Evolutionary conservation across 257 asterid species (phyloP).

Genomic region (Solanum rostratum): DNA sequence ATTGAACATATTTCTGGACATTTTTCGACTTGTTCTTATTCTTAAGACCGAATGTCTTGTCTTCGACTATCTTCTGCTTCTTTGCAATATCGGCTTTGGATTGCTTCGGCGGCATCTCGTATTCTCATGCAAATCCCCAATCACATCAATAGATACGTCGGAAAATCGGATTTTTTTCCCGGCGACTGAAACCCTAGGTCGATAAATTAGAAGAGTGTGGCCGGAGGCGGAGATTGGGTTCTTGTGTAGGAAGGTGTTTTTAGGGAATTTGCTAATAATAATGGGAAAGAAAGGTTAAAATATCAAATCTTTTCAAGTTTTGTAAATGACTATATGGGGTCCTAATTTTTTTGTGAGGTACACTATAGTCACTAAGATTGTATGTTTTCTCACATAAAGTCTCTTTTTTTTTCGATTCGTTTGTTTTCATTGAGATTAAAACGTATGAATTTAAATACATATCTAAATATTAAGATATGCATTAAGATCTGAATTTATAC

Average conservation of each 20-base stretch:
- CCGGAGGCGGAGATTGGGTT: slow-evolving; percentile 1
- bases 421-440: no score
- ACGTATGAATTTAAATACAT: no score
- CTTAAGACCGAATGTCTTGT: slow-evolving; percentile 97
- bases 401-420: no score
- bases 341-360: neutral
- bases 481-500: no score
- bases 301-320: neutral
- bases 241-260: neutral
- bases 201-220: neutral
- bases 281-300: neutral
- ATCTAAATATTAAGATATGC: no score
- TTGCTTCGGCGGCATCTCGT: slow-evolving; percentile 77
- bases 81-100: slow-evolving; percentile 77
- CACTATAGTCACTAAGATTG: neutral
- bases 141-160: neutral
- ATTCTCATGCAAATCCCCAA: slow-evolving; percentile 8
- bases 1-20: slow-evolving; percentile 93
- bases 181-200: neutral
- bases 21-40: slow-evolving; percentile 86
- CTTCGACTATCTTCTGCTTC: slow-evolving; percentile 89
- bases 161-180: neutral
- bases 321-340: neutral
- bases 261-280: neutral
- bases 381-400: neutral